Evolutionary conservation across 495 filamentous ascomycete genomes (phyloP).

Genomic region (Lepraria neglecta): DNA sequence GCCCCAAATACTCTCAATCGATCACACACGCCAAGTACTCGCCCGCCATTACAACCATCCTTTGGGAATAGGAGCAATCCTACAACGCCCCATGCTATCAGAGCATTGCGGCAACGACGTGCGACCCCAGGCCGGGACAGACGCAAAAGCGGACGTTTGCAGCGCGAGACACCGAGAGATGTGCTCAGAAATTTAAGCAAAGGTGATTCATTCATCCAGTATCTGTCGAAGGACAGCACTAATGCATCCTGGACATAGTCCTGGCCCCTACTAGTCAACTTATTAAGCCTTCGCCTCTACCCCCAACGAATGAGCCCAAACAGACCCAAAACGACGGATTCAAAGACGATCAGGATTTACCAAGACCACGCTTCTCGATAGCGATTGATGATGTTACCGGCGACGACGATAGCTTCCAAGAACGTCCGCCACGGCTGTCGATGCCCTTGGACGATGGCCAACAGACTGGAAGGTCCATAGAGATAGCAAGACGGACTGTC

Average conservation of each 20-base stretch:
- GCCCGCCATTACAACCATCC: constrained; percentile 24
- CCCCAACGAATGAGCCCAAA: constrained; percentile 30
- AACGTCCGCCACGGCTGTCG: constrained; percentile 55
- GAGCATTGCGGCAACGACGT: constrained; percentile 63
- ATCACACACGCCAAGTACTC: constrained; percentile 26
- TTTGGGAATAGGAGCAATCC: constrained; percentile 40
- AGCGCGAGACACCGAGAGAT: constrained; percentile 72
- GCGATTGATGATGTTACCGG: constrained; percentile 53
- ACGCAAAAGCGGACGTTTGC: constrained; percentile 57
- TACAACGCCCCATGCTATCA: constrained; percentile 66
- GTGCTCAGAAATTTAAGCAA: constrained; percentile 59
- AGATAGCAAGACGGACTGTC: constrained; percentile 52
- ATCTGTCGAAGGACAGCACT: background rate
- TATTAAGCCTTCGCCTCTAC: constrained; percentile 52
- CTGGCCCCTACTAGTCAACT: constrained; percentile 54
- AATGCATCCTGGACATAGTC: constrained; percentile 26
- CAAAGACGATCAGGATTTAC: constrained; percentile 59
- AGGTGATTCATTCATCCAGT: constrained; percentile 31
- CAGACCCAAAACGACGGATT: constrained; percentile 48
- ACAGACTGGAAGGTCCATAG: constrained; percentile 60
- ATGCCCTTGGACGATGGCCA: constrained; percentile 63
- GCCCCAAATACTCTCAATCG: constrained; percentile 9
- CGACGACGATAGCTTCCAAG: constrained; percentile 46
- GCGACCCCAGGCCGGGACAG: constrained; percentile 65
- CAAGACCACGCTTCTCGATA: constrained; percentile 61